Percentiles rank a stretch among this genome's conserved stretches.
These are phyloP conservation scores for Diplotaxis tenuifolia DNA, from an alignment of 345 rosid genomes.

Conservation along the genomic window DNA sequence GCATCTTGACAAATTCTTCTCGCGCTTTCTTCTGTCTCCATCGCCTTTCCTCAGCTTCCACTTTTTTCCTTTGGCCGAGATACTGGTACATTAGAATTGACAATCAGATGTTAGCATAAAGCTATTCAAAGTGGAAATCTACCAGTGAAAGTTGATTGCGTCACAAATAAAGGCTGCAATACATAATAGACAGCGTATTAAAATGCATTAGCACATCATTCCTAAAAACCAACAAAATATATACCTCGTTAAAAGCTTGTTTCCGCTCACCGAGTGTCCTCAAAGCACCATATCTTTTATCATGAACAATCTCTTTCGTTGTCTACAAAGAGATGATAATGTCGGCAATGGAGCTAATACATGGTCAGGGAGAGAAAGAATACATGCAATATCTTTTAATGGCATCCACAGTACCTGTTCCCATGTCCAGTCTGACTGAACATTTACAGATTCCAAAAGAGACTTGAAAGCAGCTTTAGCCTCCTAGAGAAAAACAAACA, in stretches of 20 bases:
- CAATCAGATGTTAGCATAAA: slow-evolving; percentile 19
- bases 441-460: slow-evolving; percentile 80
- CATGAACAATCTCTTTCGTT: slow-evolving; percentile 81
- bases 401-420: slow-evolving; percentile 69
- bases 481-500: slow-evolving; percentile 50
- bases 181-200: not conserved
- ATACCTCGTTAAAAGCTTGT: slow-evolving; percentile 99
- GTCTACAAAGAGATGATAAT: slow-evolving; percentile 48
- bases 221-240: slow-evolving; percentile 12
- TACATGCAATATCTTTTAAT: not conserved
- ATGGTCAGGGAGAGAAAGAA: not conserved
- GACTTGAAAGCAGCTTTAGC: slow-evolving; percentile 97
- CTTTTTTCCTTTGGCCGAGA: slow-evolving; percentile 92
- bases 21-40: slow-evolving; percentile 91
- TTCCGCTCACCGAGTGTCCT: slow-evolving; percentile 95
- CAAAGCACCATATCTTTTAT: slow-evolving; percentile 83
- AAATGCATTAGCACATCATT: slow-evolving; percentile 3
- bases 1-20: slow-evolving; percentile 86
- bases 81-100: slow-evolving; percentile 45
- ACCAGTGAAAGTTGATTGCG: slow-evolving; percentile 8
- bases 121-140: slow-evolving; percentile 16
- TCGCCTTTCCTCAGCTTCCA: slow-evolving; percentile 96
- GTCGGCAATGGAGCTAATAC: slow-evolving; percentile 29
- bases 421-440: slow-evolving; percentile 97
- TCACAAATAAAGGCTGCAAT: not conserved